phyloP scores from a whole-genome alignment of 106 monocot genomes.

The Allium cepa region DNA sequence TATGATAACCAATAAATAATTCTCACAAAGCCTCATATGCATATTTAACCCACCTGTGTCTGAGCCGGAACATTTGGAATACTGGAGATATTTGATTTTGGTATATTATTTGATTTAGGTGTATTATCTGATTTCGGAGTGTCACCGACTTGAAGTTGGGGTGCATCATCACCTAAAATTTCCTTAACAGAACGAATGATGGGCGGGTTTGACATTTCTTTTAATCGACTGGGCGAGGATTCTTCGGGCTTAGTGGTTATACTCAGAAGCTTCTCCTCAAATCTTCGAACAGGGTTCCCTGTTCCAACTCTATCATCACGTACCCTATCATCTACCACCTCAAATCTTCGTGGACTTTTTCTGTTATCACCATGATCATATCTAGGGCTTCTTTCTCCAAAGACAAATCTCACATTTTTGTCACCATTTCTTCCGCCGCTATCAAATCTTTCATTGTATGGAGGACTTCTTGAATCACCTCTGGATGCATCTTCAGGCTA shows the following conservation, averaged over 20 bases:
- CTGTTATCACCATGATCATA: slow-evolving; percentile 54
- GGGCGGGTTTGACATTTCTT: slow-evolving; percentile 39
- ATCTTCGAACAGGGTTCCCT: slow-evolving; percentile 32
- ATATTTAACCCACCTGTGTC: slow-evolving; percentile 37
- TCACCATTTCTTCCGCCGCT: slow-evolving; percentile 31
- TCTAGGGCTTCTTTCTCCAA: slow-evolving; percentile 50
- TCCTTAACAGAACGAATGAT: slow-evolving; percentile 79
- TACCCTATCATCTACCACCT: slow-evolving; percentile 51
- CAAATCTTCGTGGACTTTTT: slow-evolving; percentile 59
- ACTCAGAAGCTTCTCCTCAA: slow-evolving; percentile 46
- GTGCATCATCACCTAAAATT: slow-evolving; percentile 65
- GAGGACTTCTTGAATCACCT: slow-evolving; percentile 55
- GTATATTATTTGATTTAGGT: slow-evolving; percentile 19
- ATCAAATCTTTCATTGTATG: slow-evolving; percentile 42
- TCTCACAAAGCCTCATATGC: slow-evolving; percentile 4
- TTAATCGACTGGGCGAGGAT: slow-evolving; percentile 46
- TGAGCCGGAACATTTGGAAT: slow-evolving; percentile 25
- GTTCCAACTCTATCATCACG: slow-evolving; percentile 57
- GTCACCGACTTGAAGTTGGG: slow-evolving; percentile 57
- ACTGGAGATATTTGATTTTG: slow-evolving; percentile 38
- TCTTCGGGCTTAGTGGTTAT: slow-evolving; percentile 34
- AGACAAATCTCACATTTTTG: slow-evolving; percentile 11
- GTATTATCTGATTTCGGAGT: slow-evolving; percentile 38
- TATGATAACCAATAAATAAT: background rate
- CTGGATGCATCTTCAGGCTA: slow-evolving; percentile 20